These are phyloP conservation scores for Knoxia roxburghii DNA, from an alignment of 257 asterid genomes.

Conservation along the genomic window DNA sequence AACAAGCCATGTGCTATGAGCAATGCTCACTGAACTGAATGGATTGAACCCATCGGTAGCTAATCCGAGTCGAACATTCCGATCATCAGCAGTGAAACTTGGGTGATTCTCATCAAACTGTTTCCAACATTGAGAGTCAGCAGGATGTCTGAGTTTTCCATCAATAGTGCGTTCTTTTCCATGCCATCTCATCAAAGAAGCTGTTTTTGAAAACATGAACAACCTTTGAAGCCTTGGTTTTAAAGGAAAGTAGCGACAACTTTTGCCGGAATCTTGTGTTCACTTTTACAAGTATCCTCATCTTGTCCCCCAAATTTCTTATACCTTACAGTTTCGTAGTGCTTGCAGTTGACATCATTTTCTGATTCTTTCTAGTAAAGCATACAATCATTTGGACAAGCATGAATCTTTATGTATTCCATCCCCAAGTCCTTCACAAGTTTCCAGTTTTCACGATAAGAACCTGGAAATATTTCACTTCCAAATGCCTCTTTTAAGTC, in stretches of 20 bases:
- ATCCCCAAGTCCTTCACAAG: not conserved
- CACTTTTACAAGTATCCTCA: not conserved
- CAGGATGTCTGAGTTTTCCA: conserved; percentile 14
- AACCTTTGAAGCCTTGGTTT: conserved; percentile 8
- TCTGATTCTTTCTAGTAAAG: not conserved
- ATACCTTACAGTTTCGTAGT: not conserved
- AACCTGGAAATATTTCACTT: not conserved
- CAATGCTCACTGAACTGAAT: not conserved
- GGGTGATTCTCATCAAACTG: not conserved
- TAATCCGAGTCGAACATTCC: not conserved
- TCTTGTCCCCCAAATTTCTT: not conserved
- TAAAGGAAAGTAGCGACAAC: not conserved
- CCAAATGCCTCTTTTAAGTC: conserved; percentile 1
- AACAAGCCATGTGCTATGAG: not conserved
- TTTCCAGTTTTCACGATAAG: not conserved
- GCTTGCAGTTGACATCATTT: not conserved
- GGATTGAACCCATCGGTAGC: not conserved
- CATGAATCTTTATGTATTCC: conserved; percentile 5
- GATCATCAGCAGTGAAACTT: not conserved
- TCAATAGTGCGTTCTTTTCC: conserved; percentile 10
- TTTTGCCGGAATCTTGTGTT: not conserved
- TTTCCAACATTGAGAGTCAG: conserved; percentile 10
- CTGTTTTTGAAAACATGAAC: conserved; percentile 15
- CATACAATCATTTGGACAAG: conserved; percentile 9
- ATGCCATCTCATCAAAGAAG: conserved; percentile 23